A percentile compares a stretch with the other conserved stretches of the same genome.
Conservation (phyloP, 768 basidiomycete genomes). For the Tricholoma bakamatsutake region DNA sequence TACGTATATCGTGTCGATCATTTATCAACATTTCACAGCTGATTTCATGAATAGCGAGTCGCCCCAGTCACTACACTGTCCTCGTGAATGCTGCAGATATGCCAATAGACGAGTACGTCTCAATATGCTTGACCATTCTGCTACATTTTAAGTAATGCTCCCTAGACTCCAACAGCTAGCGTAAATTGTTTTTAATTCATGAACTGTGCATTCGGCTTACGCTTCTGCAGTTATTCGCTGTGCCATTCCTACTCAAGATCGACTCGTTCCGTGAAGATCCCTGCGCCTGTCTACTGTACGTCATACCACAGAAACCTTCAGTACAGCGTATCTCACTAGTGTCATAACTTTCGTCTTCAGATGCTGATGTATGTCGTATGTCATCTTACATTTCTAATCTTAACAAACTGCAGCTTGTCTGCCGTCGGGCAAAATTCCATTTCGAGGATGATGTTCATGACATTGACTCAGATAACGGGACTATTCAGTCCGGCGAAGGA, state of each 20-base stretch:
- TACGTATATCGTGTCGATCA: constrained; percentile 17
- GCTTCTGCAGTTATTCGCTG: constrained; percentile 29
- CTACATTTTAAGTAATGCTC: not conserved
- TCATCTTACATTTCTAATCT: not conserved
- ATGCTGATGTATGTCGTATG: constrained; percentile 44
- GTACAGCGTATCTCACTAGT: not conserved
- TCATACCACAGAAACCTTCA: not conserved
- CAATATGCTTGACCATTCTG: not conserved
- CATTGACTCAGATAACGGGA: constrained; percentile 25
- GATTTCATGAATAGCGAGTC: constrained; percentile 34
- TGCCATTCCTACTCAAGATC: constrained; percentile 68
- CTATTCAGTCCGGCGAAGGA: constrained; percentile 25
- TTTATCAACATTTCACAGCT: not conserved
- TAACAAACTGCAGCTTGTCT: constrained; percentile 38
- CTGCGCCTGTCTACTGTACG: constrained; percentile 69
- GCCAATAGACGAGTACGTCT: constrained; percentile 20
- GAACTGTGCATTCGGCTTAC: not conserved
- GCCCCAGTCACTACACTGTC: constrained; percentile 54
- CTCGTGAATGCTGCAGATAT: constrained; percentile 29
- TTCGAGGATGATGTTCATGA: constrained; percentile 31
- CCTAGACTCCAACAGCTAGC: constrained; percentile 40
- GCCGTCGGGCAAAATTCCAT: constrained; percentile 47
- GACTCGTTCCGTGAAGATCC: constrained; percentile 69
- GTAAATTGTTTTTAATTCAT: constrained; percentile 35
- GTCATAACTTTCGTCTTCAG: constrained; percentile 19